These are phyloP conservation scores for Penicillium psychrosexuale DNA, from an alignment of 2,329 filamentous ascomycete species.

Conservation along the genomic window DNA sequence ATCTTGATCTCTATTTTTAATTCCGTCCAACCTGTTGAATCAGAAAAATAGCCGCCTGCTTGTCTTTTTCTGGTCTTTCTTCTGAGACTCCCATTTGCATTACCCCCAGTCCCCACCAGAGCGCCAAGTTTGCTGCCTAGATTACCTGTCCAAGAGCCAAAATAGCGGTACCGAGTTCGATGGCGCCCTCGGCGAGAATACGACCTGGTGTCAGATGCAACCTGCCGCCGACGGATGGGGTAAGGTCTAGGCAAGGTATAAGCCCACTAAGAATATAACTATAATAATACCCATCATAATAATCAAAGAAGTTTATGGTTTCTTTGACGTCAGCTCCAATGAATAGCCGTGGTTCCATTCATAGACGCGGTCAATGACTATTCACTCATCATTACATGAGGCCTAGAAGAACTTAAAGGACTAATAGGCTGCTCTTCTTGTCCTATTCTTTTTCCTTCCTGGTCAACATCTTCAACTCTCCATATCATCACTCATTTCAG, in stretches of 20 bases:
- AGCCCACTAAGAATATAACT: background rate
- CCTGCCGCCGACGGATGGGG: constrained; percentile 4
- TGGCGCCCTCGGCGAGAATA: constrained; percentile 3
- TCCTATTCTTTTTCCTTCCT: background rate
- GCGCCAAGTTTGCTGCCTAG: background rate
- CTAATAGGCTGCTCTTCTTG: background rate
- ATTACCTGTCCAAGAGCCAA: background rate
- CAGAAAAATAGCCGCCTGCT: constrained; percentile 6
- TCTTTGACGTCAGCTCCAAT: constrained; percentile 9
- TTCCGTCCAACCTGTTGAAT: constrained; percentile 3
- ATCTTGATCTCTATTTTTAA: constrained; percentile 17
- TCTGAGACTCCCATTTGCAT: background rate
- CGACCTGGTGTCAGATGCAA: constrained; percentile 8
- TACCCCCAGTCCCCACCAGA: background rate
- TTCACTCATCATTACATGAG: constrained; percentile 19
- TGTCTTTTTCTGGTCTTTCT: background rate
- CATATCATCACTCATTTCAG: constrained; percentile 12
- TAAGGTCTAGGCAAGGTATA: background rate
- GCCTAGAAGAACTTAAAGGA: background rate
- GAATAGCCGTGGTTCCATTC: constrained; percentile 8
- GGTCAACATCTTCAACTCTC: background rate
- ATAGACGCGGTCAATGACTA: constrained; percentile 5
- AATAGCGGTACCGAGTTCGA: background rate
- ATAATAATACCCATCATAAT: background rate
- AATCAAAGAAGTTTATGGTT: background rate